A percentile compares a stretch with the other conserved stretches of the same genome.
Conservation (phyloP, 1,284 basidiomycete genomes). For the Cystobasidium pallidum region DNA sequence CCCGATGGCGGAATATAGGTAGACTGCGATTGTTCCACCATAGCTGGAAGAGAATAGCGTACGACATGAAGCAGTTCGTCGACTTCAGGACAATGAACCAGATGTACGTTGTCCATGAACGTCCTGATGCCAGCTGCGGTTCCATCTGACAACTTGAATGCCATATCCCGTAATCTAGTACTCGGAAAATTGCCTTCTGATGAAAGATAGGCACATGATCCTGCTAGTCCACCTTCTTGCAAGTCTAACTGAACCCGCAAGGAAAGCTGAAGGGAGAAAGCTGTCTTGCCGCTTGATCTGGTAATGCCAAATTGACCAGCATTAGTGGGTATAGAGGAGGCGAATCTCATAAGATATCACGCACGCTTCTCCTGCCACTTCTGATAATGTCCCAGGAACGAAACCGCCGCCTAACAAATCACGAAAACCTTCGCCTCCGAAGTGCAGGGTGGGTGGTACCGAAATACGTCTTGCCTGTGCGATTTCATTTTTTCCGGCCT, state of each 20-base stretch:
- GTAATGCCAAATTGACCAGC: too few species aligned
- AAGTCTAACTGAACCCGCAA: constrained; percentile 40
- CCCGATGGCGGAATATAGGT: neutral
- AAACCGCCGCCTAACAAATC: constrained; percentile 39
- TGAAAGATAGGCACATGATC: constrained; percentile 41
- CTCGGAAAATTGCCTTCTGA: constrained; percentile 44
- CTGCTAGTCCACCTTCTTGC: constrained; percentile 36
- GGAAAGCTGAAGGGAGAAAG: constrained; percentile 44
- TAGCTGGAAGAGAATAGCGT: constrained; percentile 32
- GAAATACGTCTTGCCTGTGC: neutral
- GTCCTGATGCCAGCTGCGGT: constrained; percentile 5
- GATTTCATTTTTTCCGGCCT: neutral
- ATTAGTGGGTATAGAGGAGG: neutral
- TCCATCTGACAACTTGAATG: constrained; percentile 23
- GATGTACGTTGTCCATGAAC: constrained; percentile 36
- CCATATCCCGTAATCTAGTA: constrained; percentile 32
- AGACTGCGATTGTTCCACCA: constrained; percentile 35
- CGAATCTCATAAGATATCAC: neutral
- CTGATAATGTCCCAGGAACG: constrained; percentile 38
- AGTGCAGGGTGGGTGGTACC: neutral
- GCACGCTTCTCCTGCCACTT: constrained; percentile 45
- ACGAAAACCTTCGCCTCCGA: constrained; percentile 24
- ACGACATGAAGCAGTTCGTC: constrained; percentile 43
- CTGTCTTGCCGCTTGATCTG: constrained; percentile 44
- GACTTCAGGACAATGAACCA: constrained; percentile 35